Evolutionary conservation across 2,329 filamentous ascomycete species (phyloP).

Genomic region (Teratosphaeria nubilosa): DNA sequence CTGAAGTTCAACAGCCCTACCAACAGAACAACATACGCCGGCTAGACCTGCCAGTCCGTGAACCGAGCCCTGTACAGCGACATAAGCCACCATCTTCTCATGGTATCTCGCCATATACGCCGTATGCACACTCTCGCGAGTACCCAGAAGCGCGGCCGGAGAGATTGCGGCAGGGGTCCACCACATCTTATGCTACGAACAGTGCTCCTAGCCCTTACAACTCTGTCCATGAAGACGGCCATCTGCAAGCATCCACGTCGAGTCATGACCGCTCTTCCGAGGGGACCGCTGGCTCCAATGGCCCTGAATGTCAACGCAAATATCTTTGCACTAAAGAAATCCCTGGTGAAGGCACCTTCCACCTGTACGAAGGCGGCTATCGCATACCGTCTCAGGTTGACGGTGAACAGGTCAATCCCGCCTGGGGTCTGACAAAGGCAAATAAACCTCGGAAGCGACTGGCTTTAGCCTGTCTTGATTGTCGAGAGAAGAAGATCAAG

Average conservation of each 20-base stretch:
- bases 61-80: conserved; percentile 18
- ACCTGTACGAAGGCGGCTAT: conserved; percentile 24
- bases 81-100: conserved; percentile 8
- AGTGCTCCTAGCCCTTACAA: conserved; percentile 18
- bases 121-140: conserved; percentile 13
- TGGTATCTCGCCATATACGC: conserved; percentile 15
- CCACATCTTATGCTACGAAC: conserved; percentile 14
- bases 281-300: background rate
- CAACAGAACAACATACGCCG: conserved; percentile 5
- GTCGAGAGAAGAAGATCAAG: conserved; percentile 95
- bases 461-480: conserved; percentile 86
- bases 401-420: conserved; percentile 76
- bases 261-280: conserved; percentile 10
- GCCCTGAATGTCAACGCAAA: conserved; percentile 19
- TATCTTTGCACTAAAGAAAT: conserved; percentile 23
- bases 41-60: conserved; percentile 21
- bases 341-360: conserved; percentile 20
- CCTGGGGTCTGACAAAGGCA: conserved; percentile 89
- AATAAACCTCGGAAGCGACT: conserved; percentile 86
- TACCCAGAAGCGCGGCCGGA: conserved; percentile 12
- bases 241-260: conserved; percentile 11
- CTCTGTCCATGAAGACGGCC: conserved; percentile 11
- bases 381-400: conserved; percentile 48
- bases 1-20: conserved; percentile 9
- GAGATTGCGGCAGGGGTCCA: conserved; percentile 11